These are phyloP conservation scores for Euphorbia peplus DNA, from an alignment of 345 rosid genomes.

Conservation along the genomic window DNA sequence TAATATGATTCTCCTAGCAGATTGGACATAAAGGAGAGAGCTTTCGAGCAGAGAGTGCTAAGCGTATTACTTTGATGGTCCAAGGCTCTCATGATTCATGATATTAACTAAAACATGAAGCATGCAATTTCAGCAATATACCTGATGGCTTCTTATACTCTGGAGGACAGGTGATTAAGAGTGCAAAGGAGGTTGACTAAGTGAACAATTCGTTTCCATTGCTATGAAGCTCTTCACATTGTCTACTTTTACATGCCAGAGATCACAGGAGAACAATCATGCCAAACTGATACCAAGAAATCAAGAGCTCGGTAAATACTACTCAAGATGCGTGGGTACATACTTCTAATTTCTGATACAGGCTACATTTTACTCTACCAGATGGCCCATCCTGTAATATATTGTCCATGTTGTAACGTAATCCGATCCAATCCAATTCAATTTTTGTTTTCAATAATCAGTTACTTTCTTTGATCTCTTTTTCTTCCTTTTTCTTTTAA, in stretches of 20 bases:
- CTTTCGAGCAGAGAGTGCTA: constrained; percentile 66
- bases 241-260: background rate
- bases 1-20: constrained; percentile 28
- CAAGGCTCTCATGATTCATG: constrained; percentile 87
- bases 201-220: constrained; percentile 20
- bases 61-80: constrained; percentile 75
- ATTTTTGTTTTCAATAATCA: background rate
- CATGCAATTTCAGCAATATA: constrained; percentile 43
- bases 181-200: constrained; percentile 48
- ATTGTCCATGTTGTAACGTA: constrained; percentile 32
- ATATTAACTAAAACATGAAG: constrained; percentile 55
- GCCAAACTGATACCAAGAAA: background rate
- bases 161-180: constrained; percentile 63
- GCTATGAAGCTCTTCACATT: constrained; percentile 22
- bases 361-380: constrained; percentile 22
- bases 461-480: background rate
- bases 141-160: constrained; percentile 67
- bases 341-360: constrained; percentile 22
- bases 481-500: background rate
- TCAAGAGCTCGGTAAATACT: constrained; percentile 6
- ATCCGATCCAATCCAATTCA: constrained; percentile 18
- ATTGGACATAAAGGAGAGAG: constrained; percentile 45
- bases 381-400: constrained; percentile 35
- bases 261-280: background rate
- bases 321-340: constrained; percentile 5